Conservation (phyloP, 768 basidiomycete species). For the Mycena latifolia region DNA sequence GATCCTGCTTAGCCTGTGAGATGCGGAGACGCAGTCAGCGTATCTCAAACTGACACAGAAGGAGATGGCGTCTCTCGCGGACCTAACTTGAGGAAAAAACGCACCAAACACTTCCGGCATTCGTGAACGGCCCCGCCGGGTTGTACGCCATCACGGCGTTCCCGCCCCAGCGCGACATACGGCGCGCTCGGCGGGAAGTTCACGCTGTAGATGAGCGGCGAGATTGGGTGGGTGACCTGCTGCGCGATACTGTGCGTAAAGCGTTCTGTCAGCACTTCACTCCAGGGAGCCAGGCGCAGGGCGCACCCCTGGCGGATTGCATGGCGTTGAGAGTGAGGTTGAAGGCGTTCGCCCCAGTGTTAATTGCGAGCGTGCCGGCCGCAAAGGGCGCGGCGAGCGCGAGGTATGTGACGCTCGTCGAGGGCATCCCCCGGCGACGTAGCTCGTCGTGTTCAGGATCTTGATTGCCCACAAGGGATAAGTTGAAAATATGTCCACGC, state of each 20-base stretch:
- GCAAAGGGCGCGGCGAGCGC: constrained; percentile 53
- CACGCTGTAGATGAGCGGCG: constrained; percentile 63
- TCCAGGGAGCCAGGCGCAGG: too few relatives aligned
- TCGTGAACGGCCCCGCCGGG: constrained; percentile 62
- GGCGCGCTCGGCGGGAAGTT: constrained; percentile 63
- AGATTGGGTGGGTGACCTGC: constrained; percentile 52
- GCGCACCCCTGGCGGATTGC: constrained; percentile 54
- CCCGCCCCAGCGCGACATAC: constrained; percentile 68
- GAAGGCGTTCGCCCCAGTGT: constrained; percentile 51
- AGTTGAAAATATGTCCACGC: too few relatives aligned
- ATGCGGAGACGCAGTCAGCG: constrained; percentile 18
- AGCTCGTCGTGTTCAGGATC: constrained; percentile 51
- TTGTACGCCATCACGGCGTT: constrained; percentile 70
- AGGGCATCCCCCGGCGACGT: constrained; percentile 59
- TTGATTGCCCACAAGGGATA: constrained; percentile 42
- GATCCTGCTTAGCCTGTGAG: constrained; percentile 50
- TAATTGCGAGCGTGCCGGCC: constrained; percentile 56
- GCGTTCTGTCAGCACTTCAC: too few relatives aligned
- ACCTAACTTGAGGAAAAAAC: constrained; percentile 64
- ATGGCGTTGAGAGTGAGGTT: constrained; percentile 56
- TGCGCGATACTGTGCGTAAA: constrained; percentile 50
- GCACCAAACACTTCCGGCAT: constrained; percentile 65
- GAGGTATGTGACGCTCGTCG: constrained; percentile 63
- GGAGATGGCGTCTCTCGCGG: constrained; percentile 63
- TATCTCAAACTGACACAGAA: constrained; percentile 57